Conservation (phyloP, 2,329 filamentous ascomycete species). For the Pestalotiopsis sp. region DNA sequence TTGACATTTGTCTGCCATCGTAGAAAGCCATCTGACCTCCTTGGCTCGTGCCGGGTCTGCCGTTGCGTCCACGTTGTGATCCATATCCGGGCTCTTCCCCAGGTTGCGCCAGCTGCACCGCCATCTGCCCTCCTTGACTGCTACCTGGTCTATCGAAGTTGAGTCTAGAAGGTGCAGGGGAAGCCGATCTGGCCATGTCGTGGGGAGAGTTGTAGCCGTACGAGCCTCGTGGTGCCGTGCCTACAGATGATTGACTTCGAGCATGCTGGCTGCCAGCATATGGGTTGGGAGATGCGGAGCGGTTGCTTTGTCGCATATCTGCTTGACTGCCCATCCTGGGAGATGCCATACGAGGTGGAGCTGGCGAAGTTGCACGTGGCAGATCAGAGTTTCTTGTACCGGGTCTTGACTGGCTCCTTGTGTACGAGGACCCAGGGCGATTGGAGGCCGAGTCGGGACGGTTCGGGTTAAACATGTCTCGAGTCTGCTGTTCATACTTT, state of each 20-base stretch:
- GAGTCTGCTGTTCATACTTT: slow-evolving; percentile 82
- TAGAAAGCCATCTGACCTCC: slow-evolving; percentile 59
- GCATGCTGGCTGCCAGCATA: slow-evolving; percentile 47
- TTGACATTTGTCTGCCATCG: slow-evolving; percentile 48
- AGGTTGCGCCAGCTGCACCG: slow-evolving; percentile 67
- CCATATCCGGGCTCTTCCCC: slow-evolving; percentile 61
- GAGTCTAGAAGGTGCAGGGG: slow-evolving; percentile 49
- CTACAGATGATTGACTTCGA: slow-evolving; percentile 37
- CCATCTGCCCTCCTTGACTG: slow-evolving; percentile 61
- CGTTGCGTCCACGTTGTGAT: slow-evolving; percentile 48
- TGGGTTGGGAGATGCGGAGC: slow-evolving; percentile 66
- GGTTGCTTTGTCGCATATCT: slow-evolving; percentile 44
- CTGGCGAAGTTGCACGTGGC: slow-evolving; percentile 68
- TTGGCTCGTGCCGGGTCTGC: slow-evolving; percentile 51
- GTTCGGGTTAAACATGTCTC: slow-evolving; percentile 69
- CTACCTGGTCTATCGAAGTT: slow-evolving; percentile 55
- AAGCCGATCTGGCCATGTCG: slow-evolving; percentile 47
- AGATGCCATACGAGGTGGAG: slow-evolving; percentile 64
- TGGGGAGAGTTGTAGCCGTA: slow-evolving; percentile 56
- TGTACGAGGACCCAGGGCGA: slow-evolving; percentile 18
- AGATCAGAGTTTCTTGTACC: slow-evolving; percentile 62
- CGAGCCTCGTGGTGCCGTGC: slow-evolving; percentile 46
- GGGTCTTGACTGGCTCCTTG: slow-evolving; percentile 53
- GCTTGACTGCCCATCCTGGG: slow-evolving; percentile 61
- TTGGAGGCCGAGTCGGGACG: slow-evolving; percentile 34